Conservation (phyloP, 2,329 filamentous ascomycete species). For the Sphaerulina vaccinii region DNA sequence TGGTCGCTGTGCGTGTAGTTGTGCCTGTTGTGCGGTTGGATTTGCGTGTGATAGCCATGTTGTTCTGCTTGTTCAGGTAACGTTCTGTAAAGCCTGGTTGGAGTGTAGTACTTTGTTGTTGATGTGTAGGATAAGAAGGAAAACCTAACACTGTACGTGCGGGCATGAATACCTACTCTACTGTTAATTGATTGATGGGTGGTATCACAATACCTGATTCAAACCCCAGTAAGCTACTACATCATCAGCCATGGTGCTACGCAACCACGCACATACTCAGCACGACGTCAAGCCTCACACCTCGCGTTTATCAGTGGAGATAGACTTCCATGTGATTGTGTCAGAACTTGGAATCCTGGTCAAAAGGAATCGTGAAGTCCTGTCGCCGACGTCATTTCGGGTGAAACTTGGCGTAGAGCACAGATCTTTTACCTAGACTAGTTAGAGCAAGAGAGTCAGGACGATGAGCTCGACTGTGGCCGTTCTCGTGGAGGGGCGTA, state of each 20-base stretch:
- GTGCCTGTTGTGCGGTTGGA: conserved; percentile 9
- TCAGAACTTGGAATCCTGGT: conserved; percentile 10
- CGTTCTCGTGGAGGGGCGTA: no score
- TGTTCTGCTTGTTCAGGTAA: background rate
- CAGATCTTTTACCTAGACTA: background rate
- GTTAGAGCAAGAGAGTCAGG: background rate
- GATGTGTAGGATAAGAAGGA: conserved; percentile 7
- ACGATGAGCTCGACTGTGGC: background rate
- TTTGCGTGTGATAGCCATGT: conserved; percentile 11
- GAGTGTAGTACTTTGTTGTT: background rate
- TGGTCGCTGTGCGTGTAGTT: conserved; percentile 36
- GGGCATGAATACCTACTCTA: conserved; percentile 2
- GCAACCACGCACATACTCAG: background rate
- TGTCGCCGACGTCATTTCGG: background rate
- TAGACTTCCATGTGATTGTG: background rate
- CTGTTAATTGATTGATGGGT: background rate
- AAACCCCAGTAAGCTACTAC: conserved; percentile 1
- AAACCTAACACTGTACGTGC: background rate
- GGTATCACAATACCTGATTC: conserved; percentile 9
- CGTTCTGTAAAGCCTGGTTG: conserved; percentile 6
- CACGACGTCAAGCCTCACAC: conserved; percentile 2
- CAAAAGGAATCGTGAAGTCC: conserved; percentile 1
- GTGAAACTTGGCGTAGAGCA: conserved; percentile 3
- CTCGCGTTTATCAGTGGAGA: conserved; percentile 1
- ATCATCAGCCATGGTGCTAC: conserved; percentile 2